These are phyloP conservation scores for Sarocladiaceae sp. DNA, from an alignment of 2,329 filamentous ascomycete species.

Conservation along the genomic window DNA sequence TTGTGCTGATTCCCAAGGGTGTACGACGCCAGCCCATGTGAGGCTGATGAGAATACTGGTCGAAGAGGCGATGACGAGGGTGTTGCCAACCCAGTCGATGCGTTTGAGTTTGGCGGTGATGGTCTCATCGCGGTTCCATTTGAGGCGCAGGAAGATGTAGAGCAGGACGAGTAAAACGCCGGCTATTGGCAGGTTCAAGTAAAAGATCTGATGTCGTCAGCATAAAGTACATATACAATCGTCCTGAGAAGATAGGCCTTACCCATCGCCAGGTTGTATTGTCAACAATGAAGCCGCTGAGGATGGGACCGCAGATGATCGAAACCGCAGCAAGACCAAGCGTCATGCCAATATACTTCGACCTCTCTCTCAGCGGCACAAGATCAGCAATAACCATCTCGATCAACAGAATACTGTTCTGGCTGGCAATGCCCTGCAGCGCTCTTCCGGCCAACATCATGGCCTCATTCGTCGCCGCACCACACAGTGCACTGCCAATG, in stretches of 20 bases:
- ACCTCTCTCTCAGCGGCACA: conserved; percentile 42
- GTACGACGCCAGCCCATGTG: conserved; percentile 36
- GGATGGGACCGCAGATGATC: conserved; percentile 22
- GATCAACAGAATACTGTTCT: conserved; percentile 29
- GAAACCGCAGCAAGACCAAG: neutral
- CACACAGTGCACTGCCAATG: conserved; percentile 19
- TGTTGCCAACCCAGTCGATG: conserved; percentile 41
- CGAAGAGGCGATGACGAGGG: conserved; percentile 33
- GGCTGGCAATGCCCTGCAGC: conserved; percentile 44
- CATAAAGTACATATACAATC: too few species aligned
- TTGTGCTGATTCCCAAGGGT: conserved; percentile 30
- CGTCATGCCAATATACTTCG: conserved; percentile 30
- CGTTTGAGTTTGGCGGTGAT: conserved; percentile 25
- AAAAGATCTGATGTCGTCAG: conserved; percentile 43
- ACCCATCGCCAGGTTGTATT: conserved; percentile 36
- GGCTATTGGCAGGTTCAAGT: conserved; percentile 36
- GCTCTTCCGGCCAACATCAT: conserved; percentile 23
- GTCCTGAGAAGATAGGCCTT: neutral
- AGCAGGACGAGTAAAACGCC: conserved; percentile 25
- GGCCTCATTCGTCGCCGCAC: conserved; percentile 6
- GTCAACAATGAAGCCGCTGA: conserved; percentile 24
- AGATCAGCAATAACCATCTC: conserved; percentile 38
- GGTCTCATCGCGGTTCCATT: conserved; percentile 19
- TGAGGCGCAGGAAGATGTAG: conserved; percentile 33
- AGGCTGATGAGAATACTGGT: conserved; percentile 38